phyloP scores from a whole-genome alignment of 192 early-diverging fungal genomes.

The Endogone sp. region DNA sequence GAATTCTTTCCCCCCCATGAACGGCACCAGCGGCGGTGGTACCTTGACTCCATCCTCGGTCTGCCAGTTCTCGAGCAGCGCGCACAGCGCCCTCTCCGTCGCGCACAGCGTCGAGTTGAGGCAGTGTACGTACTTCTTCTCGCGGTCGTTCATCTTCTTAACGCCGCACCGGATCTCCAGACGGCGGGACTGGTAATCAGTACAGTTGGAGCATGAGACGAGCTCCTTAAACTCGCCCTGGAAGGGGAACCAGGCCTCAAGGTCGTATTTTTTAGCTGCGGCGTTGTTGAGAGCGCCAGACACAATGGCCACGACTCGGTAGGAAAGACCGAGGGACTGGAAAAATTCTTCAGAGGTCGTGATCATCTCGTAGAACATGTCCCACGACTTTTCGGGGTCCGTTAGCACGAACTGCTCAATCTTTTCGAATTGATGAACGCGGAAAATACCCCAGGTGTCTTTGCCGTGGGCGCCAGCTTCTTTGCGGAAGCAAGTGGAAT shows the following conservation, averaged over 20 bases:
- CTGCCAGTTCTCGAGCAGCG: conserved; percentile 95
- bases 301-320: conserved; percentile 93
- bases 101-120: conserved; percentile 97
- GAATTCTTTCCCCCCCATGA: conserved; percentile 92
- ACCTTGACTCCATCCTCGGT: conserved; percentile 87
- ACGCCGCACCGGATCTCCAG: conserved; percentile 95
- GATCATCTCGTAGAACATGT: conserved; percentile 98
- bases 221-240: conserved; percentile 98
- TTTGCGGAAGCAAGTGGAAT: conserved; percentile 99
- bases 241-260: conserved; percentile 99
- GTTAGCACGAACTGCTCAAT: conserved; percentile 97
- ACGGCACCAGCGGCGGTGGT: conserved; percentile 80
- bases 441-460: conserved; percentile 99
- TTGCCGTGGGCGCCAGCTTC: conserved; percentile 97
- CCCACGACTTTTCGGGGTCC: conserved; percentile 97
- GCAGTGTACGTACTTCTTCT: conserved; percentile 95
- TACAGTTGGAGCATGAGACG: conserved; percentile 99
- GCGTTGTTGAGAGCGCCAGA: conserved; percentile 98
- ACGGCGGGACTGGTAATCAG: conserved; percentile 94
- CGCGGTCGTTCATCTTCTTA: conserved; percentile 94
- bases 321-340: conserved; percentile 90
- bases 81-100: conserved; percentile 92
- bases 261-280: conserved; percentile 98
- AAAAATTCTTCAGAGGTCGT: conserved; percentile 89
- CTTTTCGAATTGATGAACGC: conserved; percentile 99